A percentile compares a stretch with the other conserved stretches of the same genome.
Evolutionary conservation across 495 filamentous ascomycete genomes (phyloP).

Genomic region (Terfezia boudieri): DNA sequence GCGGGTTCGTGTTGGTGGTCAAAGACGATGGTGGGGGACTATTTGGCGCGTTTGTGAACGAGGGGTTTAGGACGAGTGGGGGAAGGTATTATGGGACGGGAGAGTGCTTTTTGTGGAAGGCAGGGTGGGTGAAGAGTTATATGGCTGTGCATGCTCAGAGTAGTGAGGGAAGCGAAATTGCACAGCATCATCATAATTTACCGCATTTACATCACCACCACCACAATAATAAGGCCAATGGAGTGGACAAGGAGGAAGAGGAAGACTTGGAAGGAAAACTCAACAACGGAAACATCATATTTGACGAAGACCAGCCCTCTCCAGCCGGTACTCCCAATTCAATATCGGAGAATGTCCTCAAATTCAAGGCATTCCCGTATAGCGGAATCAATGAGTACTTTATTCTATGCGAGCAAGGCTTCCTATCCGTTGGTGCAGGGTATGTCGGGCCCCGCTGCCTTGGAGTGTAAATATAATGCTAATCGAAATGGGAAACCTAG

Average conservation of each 20-base stretch:
- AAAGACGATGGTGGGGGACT: conserved; percentile 52
- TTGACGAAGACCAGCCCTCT: neutral
- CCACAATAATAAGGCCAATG: neutral
- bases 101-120: conserved; percentile 95
- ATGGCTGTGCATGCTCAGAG: neutral
- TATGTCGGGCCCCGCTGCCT: conserved; percentile 19
- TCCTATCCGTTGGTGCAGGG: conserved; percentile 67
- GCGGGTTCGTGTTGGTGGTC: conserved; percentile 72
- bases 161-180: neutral
- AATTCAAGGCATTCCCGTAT: conserved; percentile 94
- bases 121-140: conserved; percentile 25
- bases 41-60: conserved; percentile 88
- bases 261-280: neutral
- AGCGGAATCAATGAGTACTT: conserved; percentile 90
- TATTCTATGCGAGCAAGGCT: conserved; percentile 77
- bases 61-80: conserved; percentile 24
- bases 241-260: neutral
- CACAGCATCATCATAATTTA: neutral
- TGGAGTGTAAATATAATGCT: neutral
- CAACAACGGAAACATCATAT: neutral
- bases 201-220: neutral
- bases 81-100: conserved; percentile 66
- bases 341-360: conserved; percentile 33
- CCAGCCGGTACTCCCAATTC: neutral
- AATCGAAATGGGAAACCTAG: conserved; percentile 17